Evolutionary conservation across 495 filamentous ascomycete genomes (phyloP), one percentile per base, ranked within the genome.

Genomic region (Bacidia rubella): DNA sequence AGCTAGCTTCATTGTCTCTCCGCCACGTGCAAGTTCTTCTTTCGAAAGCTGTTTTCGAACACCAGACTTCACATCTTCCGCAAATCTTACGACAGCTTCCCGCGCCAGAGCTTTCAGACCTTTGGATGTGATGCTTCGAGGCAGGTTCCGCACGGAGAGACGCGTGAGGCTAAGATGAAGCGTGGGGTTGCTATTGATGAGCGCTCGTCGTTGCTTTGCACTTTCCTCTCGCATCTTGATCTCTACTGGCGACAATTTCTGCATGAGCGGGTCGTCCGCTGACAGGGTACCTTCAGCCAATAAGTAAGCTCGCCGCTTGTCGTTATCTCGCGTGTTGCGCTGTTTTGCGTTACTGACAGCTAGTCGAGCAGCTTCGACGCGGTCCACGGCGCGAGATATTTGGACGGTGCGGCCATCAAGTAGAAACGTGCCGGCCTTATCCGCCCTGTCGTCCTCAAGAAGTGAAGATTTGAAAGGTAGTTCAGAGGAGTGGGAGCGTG

Each of bases 141-240:
- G 93, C 21, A 99, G 76, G 61, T 99, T 99, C 55, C 92, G 87
- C 47, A 99, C 71, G 0, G 89, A 86, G n/a, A 99, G 79, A 56
- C 92, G 87, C 11, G 89, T 95, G 19, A 99, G 72, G 61, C 83
- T 89, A 47, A 99, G 70, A 65, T 97, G 87, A 12, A 99, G 76
- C 27, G 79, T 80, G 0, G 93, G 92, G 65, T 97, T 96, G 62
- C 75, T 81, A 68, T 94, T 80, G 61, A 97, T 87, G 50, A 97
- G 76, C 51, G 78, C 82, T 67, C 93, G 87, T 24, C 92, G 83
- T 63, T 97, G 92, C 62, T 81, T 88, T 53, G 76, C 79, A 58
- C 86, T 92, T 46, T 89, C 78, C 63, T 96, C 90, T 39, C 92
- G 78, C 74, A 96, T 83, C 59, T 83, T 83, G 57, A 90, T 69